phyloP scores from a whole-genome alignment of 805 yeast genomes.

The Gaillardinia entomophila region DNA sequence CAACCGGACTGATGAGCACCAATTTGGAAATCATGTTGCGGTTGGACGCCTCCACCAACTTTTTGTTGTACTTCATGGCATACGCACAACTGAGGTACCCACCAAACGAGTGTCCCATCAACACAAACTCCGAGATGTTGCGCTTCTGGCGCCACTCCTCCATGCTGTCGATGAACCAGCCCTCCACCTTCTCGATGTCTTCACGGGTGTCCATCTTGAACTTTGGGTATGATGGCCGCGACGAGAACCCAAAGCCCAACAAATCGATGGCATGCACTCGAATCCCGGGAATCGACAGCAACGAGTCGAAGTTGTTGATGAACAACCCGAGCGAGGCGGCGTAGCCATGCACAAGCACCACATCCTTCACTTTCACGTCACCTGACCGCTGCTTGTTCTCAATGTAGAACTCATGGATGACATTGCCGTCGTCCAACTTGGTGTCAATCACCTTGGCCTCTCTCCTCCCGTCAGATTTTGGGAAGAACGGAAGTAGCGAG shows the following conservation, averaged over 20 bases:
- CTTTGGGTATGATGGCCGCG: constrained; percentile 45
- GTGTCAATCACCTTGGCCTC: constrained; percentile 46
- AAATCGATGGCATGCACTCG: constrained; percentile 64
- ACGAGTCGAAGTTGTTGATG: constrained; percentile 56
- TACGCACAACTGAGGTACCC: constrained; percentile 40
- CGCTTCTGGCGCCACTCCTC: constrained; percentile 38
- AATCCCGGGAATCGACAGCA: constrained; percentile 46
- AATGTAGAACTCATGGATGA: constrained; percentile 73
- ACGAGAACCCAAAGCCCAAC: constrained; percentile 67
- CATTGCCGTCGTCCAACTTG: constrained; percentile 47
- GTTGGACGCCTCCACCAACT: constrained; percentile 12
- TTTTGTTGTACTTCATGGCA: constrained; percentile 34
- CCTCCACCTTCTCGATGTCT: constrained; percentile 31
- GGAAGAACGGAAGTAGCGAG: constrained; percentile 54
- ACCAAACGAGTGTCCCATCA: constrained; percentile 42
- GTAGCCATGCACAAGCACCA: constrained; percentile 85
- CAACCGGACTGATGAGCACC: constrained; percentile 39
- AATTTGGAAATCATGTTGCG: constrained; percentile 29
- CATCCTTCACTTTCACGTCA: constrained; percentile 31
- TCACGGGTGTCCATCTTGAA: constrained; percentile 22
- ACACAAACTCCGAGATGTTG: constrained; percentile 26
- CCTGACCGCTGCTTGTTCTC: constrained; percentile 22
- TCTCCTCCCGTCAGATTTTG: constrained; percentile 45
- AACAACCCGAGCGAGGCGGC: constrained; percentile 88
- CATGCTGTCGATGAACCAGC: constrained; percentile 39